phyloP scores from a whole-genome alignment of 2,329 filamentous ascomycete species.

The Botrytis pseudocinerea region DNA sequence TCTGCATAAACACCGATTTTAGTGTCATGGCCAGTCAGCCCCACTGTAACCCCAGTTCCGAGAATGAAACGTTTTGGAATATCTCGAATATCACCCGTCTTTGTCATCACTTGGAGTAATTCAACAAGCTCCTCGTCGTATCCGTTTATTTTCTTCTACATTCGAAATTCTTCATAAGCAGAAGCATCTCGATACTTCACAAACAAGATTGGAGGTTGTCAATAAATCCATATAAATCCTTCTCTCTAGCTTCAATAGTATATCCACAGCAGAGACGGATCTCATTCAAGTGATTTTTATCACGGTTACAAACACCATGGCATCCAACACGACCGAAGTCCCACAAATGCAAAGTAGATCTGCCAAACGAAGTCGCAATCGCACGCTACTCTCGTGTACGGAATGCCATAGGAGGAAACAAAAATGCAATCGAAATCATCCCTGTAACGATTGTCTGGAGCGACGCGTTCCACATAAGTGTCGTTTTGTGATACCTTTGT shows the following conservation, averaged over 20 bases:
- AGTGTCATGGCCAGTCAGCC: neutral
- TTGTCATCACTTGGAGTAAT: neutral
- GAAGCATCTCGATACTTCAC: neutral
- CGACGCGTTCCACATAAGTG: slow-evolving; percentile 30
- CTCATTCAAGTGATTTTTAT: neutral
- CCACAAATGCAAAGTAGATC: neutral
- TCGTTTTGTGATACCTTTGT: slow-evolving; percentile 28
- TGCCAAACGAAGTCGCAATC: slow-evolving; percentile 27
- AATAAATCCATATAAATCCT: neutral
- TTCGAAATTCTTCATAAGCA: neutral
- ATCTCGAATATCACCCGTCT: neutral
- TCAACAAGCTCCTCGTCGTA: neutral
- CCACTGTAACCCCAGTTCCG: neutral
- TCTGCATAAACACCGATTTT: slow-evolving; percentile 20
- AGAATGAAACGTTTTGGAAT: neutral
- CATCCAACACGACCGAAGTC: neutral
- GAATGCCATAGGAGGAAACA: slow-evolving; percentile 36
- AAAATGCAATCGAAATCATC: slow-evolving; percentile 31
- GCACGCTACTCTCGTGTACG: slow-evolving; percentile 28
- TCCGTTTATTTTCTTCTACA: neutral
- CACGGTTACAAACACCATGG: neutral
- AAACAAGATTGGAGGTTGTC: neutral
- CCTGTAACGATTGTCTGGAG: slow-evolving; percentile 31
- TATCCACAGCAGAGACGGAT: neutral
- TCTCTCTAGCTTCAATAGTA: neutral